phyloP scores from a whole-genome alignment of 305 asterid genomes.

The Fraxinus latifolia region DNA sequence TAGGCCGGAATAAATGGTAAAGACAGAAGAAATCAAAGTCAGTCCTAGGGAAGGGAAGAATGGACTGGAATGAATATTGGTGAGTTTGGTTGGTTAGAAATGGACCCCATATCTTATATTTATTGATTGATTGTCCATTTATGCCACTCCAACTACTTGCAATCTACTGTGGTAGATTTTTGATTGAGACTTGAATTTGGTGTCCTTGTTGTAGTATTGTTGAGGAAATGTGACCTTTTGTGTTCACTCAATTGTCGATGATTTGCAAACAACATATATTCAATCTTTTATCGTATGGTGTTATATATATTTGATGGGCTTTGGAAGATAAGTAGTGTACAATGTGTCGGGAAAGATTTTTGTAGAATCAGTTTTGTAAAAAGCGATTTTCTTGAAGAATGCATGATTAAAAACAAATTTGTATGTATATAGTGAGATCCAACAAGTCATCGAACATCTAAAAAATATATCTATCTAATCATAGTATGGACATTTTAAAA shows the following conservation, averaged over 20 bases:
- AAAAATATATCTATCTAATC: neutral
- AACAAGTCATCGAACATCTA: too few species aligned
- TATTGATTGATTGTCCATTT: neutral
- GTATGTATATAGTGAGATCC: too few species aligned
- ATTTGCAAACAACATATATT: neutral
- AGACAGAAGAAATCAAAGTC: neutral
- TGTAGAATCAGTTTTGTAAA: neutral
- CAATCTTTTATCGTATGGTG: neutral
- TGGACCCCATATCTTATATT: neutral
- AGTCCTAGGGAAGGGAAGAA: neutral
- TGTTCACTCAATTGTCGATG: neutral
- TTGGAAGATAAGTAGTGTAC: neutral
- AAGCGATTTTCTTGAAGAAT: too few species aligned
- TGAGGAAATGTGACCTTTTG: neutral
- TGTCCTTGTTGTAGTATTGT: neutral
- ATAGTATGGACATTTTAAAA: neutral
- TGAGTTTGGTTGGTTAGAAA: conserved; percentile 1
- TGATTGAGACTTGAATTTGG: neutral
- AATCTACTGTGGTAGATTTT: neutral
- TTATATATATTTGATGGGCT: neutral
- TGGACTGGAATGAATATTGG: neutral
- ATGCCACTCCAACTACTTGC: neutral
- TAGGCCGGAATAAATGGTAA: neutral
- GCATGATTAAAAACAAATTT: too few species aligned
- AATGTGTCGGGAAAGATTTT: neutral